Evolutionary conservation across 805 yeast species (phyloP), one percentile per base, ranked within the genome.

Genomic region (Kurtzmaniella cleridarum): DNA sequence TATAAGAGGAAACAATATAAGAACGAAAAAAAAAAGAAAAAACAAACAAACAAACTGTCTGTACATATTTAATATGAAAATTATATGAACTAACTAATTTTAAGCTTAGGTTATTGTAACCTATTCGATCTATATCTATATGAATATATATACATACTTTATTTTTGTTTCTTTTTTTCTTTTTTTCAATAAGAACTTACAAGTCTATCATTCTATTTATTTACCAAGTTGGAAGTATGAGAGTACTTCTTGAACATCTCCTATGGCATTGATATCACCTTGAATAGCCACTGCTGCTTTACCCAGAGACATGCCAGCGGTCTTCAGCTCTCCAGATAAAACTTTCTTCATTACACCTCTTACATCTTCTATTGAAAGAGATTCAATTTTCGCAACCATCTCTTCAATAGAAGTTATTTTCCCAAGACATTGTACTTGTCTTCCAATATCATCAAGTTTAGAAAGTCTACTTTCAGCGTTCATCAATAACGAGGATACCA

Each of bases 371-470:
- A 79, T 72, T 0, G 86, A 75, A 44, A 93, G 73, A 9, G 59
- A 55, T 42, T 84, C 89, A 44, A 93, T 88, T 51, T 79, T 79
- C 5, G 60, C 66, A 41, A 91, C 81, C 95, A 91, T 89, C 52
- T 89, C 95, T 27, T 70, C 65, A 7, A 88, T 81, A 11, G 85
- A 78, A 7, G 90, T 75, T 47, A 84, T 77, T 47, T 75, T 75
- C 32, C 88, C 87, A 55, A 84, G 88, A 34, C 86, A 78, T 60
- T 86, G 95, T 18, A 93, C 79, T 60, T 93, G 98, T 60, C 98
- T 79, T 11, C 98, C 98, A 63, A 90, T 71, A 54, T 93, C 98
- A 62, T 93, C 98, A 40, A 93, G 69, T 54, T 87, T 90, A n/a
- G 95, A 95, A 71, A 91, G 74, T 57, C 85, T 88, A 47, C 93